Evolutionary conservation across 768 basidiomycete genomes (phyloP).

Genomic region (Xanthoconium stramineum): DNA sequence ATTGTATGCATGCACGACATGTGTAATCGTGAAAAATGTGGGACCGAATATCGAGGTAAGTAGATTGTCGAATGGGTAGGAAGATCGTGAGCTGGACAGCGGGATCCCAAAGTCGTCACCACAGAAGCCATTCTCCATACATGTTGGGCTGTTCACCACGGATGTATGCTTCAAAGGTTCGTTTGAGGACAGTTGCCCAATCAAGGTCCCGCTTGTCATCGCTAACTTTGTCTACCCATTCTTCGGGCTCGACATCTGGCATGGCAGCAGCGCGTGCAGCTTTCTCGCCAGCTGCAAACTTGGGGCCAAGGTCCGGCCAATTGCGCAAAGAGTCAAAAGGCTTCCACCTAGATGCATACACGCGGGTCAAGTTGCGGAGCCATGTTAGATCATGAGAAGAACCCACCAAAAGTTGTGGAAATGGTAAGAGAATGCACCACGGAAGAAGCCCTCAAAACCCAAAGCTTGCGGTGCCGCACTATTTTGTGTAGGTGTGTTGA

Average conservation of each 20-base stretch:
- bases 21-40: constrained; percentile 25
- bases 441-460: constrained; percentile 95
- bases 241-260: constrained; percentile 32
- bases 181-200: constrained; percentile 93
- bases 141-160: constrained; percentile 91
- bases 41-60: constrained; percentile 24
- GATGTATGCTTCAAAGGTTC: constrained; percentile 91
- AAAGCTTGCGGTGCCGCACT: constrained; percentile 83
- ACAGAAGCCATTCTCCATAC: constrained; percentile 82
- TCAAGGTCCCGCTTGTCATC: constrained; percentile 79
- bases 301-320: constrained; percentile 88
- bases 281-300: constrained; percentile 74
- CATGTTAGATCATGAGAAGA: not conserved
- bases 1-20: constrained; percentile 27
- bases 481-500: constrained; percentile 68
- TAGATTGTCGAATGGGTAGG: constrained; percentile 26
- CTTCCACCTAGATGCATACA: constrained; percentile 69
- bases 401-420: constrained; percentile 91
- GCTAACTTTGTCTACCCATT: constrained; percentile 41
- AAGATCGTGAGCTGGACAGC: constrained; percentile 8
- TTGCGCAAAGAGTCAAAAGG: constrained; percentile 93
- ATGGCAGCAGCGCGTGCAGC: constrained; percentile 49
- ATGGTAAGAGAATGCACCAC: constrained; percentile 93
- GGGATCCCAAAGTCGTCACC: constrained; percentile 32
- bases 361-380: not conserved